Conservation (phyloP, 768 basidiomycete genomes). For the Podaxis mareebaensis region DNA sequence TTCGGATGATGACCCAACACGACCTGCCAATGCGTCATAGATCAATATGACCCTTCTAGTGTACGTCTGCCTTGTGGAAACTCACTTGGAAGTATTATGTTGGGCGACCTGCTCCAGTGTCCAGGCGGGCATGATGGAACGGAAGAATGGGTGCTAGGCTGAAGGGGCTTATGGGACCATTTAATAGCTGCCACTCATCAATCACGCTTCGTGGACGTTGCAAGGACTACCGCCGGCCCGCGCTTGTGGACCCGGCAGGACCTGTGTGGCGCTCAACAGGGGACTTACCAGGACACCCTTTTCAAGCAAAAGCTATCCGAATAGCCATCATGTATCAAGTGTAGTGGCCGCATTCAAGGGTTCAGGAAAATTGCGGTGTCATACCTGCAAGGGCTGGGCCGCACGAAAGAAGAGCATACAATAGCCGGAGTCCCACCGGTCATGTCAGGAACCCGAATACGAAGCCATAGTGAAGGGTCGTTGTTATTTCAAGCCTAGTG, state of each 20-base stretch:
- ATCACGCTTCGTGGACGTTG: constrained; percentile 5
- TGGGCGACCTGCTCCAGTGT: constrained; percentile 58
- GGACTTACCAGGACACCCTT: too few relatives aligned
- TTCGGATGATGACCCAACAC: constrained; percentile 83
- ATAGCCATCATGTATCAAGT: background rate
- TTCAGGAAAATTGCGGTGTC: background rate
- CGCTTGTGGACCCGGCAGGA: background rate
- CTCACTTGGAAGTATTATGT: constrained; percentile 56
- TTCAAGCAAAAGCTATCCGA: background rate
- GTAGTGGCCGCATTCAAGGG: background rate
- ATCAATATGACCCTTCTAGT: constrained; percentile 6
- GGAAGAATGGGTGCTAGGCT: constrained; percentile 20
- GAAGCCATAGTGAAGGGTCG: background rate
- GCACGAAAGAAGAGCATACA: background rate
- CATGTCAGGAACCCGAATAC: background rate
- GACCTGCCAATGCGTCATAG: constrained; percentile 42
- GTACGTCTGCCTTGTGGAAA: background rate
- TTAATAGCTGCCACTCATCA: constrained; percentile 1
- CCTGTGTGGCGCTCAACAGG: background rate
- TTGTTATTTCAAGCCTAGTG: background rate
- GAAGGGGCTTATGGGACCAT: background rate
- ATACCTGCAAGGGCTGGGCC: background rate
- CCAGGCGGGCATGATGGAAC: constrained; percentile 39
- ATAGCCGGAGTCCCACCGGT: background rate
- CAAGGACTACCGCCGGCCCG: background rate